A percentile compares a stretch with the other conserved stretches of the same genome.
Conservation (phyloP, 495 filamentous ascomycete genomes). For the Talaromyces thailandensis region DNA sequence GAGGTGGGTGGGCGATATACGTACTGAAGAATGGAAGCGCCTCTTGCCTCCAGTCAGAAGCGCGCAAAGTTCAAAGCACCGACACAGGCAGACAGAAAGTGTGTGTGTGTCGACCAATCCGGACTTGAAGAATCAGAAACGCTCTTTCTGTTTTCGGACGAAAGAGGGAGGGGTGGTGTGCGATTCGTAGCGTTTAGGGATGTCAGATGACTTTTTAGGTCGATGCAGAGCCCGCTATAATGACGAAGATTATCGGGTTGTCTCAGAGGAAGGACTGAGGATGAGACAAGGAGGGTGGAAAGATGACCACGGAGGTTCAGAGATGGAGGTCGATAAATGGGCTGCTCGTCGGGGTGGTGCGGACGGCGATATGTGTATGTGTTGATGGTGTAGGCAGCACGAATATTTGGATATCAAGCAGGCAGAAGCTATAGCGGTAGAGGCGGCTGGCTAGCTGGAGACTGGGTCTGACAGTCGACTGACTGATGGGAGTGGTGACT, state of each 20-base stretch:
- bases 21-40: conserved; percentile 1
- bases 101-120: not conserved
- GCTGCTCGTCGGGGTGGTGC: not conserved
- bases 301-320: not conserved
- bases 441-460: not conserved
- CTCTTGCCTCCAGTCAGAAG: not conserved
- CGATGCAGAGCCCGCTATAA: not conserved
- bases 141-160: not conserved
- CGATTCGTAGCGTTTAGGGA: conserved; percentile 1
- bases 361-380: not conserved
- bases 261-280: not conserved
- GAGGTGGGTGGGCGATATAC: not conserved
- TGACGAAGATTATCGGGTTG: conserved; percentile 1
- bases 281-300: not conserved
- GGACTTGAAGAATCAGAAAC: not conserved
- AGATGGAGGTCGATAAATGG: not conserved
- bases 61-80: not conserved
- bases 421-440: not conserved
- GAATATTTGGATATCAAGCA: not conserved
- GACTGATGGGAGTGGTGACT: not conserved
- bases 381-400: not conserved
- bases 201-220: conserved; percentile 4
- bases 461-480: not conserved
- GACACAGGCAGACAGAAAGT: not conserved
- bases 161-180: not conserved